Evolutionary conservation across 2,329 filamentous ascomycete species (phyloP).

Genomic region (Neonectria magnoliae): DNA sequence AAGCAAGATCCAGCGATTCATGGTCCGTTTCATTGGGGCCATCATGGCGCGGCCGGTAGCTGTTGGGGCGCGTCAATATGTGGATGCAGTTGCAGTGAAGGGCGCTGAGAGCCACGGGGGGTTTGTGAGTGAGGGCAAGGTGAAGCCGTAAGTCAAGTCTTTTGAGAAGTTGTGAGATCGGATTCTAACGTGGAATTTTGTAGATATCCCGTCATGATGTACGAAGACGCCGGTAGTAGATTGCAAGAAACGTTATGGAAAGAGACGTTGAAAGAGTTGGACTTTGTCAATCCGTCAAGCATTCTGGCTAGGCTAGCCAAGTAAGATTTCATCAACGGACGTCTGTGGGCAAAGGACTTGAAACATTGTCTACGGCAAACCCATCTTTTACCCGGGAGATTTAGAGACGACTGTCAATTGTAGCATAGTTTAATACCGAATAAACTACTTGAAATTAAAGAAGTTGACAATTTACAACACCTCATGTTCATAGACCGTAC

Average conservation of each 20-base stretch:
- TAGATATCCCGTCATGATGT: constrained; percentile 35
- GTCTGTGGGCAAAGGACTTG: not conserved
- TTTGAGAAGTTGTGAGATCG: too few relatives aligned
- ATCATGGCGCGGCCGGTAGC: constrained; percentile 27
- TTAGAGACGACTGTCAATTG: not conserved
- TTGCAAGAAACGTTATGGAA: constrained; percentile 24
- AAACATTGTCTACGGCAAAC: not conserved
- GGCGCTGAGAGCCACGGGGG: constrained; percentile 37
- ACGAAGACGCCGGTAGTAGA: constrained; percentile 28
- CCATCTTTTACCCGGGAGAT: not conserved
- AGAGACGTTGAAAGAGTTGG: constrained; percentile 37
- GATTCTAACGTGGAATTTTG: constrained; percentile 12
- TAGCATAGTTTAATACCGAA: not conserved
- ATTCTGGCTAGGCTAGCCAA: constrained; percentile 9
- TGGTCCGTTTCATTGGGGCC: constrained; percentile 17
- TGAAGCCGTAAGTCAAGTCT: constrained; percentile 37
- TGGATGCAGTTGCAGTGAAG: constrained; percentile 37
- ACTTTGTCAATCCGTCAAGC: constrained; percentile 29
- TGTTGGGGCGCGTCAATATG: constrained; percentile 35
- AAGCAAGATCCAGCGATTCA: constrained; percentile 25
- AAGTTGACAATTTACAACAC: not conserved
- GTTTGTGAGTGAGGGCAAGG: constrained; percentile 39
- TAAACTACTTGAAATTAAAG: not conserved
- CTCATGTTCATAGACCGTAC: not conserved
- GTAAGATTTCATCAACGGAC: fast-evolving